Evolutionary conservation across 768 basidiomycete genomes (phyloP).

Genomic region (Hericium erinaceus): DNA sequence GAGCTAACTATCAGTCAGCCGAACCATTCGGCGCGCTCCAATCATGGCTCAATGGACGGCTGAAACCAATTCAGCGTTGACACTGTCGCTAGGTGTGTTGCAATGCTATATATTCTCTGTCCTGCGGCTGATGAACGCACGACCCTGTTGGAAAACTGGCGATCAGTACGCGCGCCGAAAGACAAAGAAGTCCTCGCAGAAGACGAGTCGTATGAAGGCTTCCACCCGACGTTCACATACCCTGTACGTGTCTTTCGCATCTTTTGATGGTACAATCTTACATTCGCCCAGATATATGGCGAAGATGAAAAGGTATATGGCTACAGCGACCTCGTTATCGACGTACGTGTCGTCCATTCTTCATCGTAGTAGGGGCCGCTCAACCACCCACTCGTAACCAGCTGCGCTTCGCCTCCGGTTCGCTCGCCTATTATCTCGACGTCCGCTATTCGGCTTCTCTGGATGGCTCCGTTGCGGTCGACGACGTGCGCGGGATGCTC

Average conservation of each 20-base stretch:
- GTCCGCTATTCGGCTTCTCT: constrained; percentile 63
- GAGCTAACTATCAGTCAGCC: neutral
- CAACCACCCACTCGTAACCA: constrained; percentile 21
- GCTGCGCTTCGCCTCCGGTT: constrained; percentile 85
- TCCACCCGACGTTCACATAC: constrained; percentile 90
- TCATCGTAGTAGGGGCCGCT: neutral
- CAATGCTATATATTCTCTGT: neutral
- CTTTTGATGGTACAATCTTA: neutral
- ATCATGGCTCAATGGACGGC: constrained; percentile 58
- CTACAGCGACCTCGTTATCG: constrained; percentile 74
- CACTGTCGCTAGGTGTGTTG: constrained; percentile 60
- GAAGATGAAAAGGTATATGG: constrained; percentile 97
- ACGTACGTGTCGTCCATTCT: constrained; percentile 41
- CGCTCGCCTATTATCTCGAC: constrained; percentile 65
- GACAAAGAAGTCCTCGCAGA: constrained; percentile 51
- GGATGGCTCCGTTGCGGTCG: constrained; percentile 56
- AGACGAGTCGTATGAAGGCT: constrained; percentile 51
- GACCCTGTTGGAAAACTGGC: neutral
- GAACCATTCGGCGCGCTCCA: neutral
- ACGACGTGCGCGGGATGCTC: constrained; percentile 78
- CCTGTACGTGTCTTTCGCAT: constrained; percentile 43
- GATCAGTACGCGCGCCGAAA: constrained; percentile 56
- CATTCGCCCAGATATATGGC: constrained; percentile 68
- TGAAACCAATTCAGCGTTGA: constrained; percentile 70
- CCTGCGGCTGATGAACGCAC: neutral